Base-by-base conservation (phyloP, 192 early-diverging fungal genomes). In the Mortierella alpina region DNA sequence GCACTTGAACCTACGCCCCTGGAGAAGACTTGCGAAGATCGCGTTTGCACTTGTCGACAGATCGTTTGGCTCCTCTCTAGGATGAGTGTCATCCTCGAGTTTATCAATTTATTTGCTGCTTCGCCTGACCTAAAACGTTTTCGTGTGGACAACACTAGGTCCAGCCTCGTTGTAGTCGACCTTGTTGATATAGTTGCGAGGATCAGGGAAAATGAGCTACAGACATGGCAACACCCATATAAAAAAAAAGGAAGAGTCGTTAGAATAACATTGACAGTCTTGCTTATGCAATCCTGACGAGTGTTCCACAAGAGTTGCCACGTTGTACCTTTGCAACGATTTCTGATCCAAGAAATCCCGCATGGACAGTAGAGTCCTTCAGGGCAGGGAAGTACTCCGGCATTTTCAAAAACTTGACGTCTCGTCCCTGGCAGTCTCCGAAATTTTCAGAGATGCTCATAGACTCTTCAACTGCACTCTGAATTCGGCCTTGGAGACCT, bases 101-200 rank as follows among this genome's bases (percentile, higher is more conserved):
- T 31, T 31, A 31, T 31, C 31, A 31, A 31, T 31, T 31, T 31
- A 31, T 31, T 31, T 31, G 31, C 31, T 31, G 31, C 31, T 31
- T 31, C 31, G 31, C 31, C 31, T 3, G 31, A 31, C 31, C 31
- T 84, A 88, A 61, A 85, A 88, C n/a, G 82, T 82, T 76, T 95
- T 95, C 49, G 89, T 89, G 74, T 94, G 92, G 44, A 92, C 85
- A 40, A 92, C 88, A 50, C 90, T 88, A 5, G 96, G 97, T 15
- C 97, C 97, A 69, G 86, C 83, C 54, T 97, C 94, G 83, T 97
- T 97, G 82, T 98, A 98, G 83, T 98, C 97, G 22, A 90, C 87
- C 84, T 95, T 90, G 52, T 86, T 89, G 66, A 93, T 87, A 79
- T 91, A 91, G 82, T 92, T 88, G 53, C 87, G 88, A 31, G 89